Conservation (phyloP, 116 monocot genomes). For the Cymodocea nodosa region DNA sequence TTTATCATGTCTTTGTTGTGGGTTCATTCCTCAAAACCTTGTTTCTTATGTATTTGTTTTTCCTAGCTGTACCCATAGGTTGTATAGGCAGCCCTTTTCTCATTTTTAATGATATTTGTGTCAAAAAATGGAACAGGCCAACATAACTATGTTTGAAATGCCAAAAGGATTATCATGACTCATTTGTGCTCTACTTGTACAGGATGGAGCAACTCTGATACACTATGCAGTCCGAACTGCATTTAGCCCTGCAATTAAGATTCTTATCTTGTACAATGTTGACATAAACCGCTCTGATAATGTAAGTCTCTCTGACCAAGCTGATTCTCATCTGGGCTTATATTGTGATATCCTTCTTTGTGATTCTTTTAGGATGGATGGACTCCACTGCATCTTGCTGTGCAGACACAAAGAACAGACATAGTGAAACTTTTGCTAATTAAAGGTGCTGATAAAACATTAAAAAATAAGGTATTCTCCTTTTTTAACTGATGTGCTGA, state of each 20-base stretch:
- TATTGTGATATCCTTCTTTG: neutral
- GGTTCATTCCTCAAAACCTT: too few relatives aligned
- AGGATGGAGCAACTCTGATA: constrained; percentile 94
- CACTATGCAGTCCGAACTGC: constrained; percentile 93
- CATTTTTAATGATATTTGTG: too few relatives aligned
- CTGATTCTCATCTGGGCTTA: neutral
- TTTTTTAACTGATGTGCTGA: neutral
- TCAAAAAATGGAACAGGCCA: too few relatives aligned
- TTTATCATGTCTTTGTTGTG: too few relatives aligned
- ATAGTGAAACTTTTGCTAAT: constrained; percentile 76
- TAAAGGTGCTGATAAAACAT: constrained; percentile 74
- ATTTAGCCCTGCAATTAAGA: constrained; percentile 69
- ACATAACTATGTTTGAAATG: neutral
- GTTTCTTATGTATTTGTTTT: too few relatives aligned
- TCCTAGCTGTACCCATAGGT: too few relatives aligned
- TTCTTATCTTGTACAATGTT: constrained; percentile 81
- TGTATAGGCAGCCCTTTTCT: too few relatives aligned
- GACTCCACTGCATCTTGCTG: constrained; percentile 98
- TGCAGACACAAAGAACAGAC: constrained; percentile 81
- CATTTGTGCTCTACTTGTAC: constrained; percentile 4
- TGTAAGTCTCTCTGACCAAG: constrained; percentile 23
- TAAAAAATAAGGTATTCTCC: constrained; percentile 51
- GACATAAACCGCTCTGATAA: constrained; percentile 80
- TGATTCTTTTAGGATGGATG: constrained; percentile 68
- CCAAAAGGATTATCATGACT: too few relatives aligned